These are phyloP conservation scores for Cryptosporidium sp. DNA, from an alignment of 169 alveolate genomes.

Conservation along the genomic window DNA sequence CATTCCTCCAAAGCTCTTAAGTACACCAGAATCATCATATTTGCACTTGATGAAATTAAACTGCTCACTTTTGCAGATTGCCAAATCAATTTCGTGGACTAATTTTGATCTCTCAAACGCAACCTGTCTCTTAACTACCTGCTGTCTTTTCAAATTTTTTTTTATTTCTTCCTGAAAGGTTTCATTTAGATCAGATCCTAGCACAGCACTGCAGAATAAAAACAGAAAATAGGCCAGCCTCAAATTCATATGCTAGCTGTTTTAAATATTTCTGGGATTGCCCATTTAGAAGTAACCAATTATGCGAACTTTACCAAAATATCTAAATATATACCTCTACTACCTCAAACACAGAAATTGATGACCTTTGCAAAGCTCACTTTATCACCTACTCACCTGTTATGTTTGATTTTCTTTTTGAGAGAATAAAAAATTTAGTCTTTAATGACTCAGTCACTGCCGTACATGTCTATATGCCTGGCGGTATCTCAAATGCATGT, in stretches of 20 bases:
- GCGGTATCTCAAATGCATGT: conserved; percentile 37
- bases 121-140: conserved; percentile 52
- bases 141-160: conserved; percentile 26
- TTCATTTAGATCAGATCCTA: conserved; percentile 41
- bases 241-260: conserved; percentile 37
- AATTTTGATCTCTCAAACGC: conserved; percentile 54
- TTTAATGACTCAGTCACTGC: neutral
- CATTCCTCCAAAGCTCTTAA: conserved; percentile 65
- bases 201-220: neutral
- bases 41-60: conserved; percentile 29
- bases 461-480: conserved; percentile 7
- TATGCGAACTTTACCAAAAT: neutral
- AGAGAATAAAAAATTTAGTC: neutral
- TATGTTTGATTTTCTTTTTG: neutral
- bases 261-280: conserved; percentile 1
- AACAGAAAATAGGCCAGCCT: conserved; percentile 5
- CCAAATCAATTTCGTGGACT: conserved; percentile 30
- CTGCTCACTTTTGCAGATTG: conserved; percentile 28
- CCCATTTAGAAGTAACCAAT: neutral
- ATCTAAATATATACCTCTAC: neutral
- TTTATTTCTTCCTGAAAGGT: conserved; percentile 17
- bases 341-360: neutral
- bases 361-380: neutral
- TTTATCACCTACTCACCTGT: neutral
- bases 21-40: conserved; percentile 26